A percentile compares a stretch with the other conserved stretches of the same genome.
Evolutionary conservation across 1,139 yeast genomes (phyloP).

Genomic region (Debaryomyces psychrophilus): DNA sequence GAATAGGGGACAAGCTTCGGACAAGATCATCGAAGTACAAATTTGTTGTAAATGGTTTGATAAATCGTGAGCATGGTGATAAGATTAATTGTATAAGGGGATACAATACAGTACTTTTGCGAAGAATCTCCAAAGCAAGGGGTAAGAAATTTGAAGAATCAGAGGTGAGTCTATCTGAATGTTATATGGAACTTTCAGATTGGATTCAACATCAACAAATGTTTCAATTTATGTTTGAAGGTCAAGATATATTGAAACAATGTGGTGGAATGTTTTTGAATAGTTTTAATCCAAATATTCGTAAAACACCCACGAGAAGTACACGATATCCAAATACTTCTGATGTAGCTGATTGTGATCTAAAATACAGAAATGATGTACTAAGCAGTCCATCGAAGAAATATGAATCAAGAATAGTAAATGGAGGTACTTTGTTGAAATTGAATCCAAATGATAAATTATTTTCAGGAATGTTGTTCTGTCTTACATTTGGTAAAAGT

Average conservation of each 20-base stretch:
- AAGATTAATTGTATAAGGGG: constrained; percentile 60
- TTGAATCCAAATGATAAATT: constrained; percentile 10
- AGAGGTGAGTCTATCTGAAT: constrained; percentile 20
- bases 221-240: constrained; percentile 18
- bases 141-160: constrained; percentile 17
- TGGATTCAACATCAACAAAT: constrained; percentile 46
- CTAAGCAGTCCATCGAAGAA: constrained; percentile 17
- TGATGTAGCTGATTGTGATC: background rate
- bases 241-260: constrained; percentile 16
- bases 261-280: constrained; percentile 1
- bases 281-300: background rate
- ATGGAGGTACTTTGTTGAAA: constrained; percentile 12
- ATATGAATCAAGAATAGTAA: constrained; percentile 14
- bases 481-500: constrained; percentile 32
- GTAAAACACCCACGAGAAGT: constrained; percentile 9
- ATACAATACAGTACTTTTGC: constrained; percentile 49
- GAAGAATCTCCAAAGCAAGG: constrained; percentile 24
- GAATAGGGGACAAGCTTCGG: constrained; percentile 39
- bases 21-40: constrained; percentile 22
- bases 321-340: background rate
- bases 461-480: constrained; percentile 34
- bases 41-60: constrained; percentile 51
- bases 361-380: constrained; percentile 7
- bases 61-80: constrained; percentile 18
- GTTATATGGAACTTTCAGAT: constrained; percentile 43